Base-by-base conservation (phyloP, 83 land plant species). In the Picea abies region DNA sequence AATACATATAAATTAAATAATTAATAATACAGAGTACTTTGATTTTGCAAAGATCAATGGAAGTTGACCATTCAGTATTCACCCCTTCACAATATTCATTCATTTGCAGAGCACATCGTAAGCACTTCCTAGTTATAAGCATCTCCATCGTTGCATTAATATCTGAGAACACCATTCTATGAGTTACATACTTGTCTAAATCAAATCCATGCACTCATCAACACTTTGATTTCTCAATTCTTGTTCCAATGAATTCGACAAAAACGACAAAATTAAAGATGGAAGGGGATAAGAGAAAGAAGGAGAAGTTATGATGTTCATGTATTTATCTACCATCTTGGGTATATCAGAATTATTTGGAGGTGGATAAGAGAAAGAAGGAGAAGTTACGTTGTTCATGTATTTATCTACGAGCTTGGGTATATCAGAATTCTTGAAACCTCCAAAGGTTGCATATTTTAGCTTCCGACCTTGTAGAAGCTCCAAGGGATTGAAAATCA, bases 351-450 rank as follows among this genome's bases (percentile, higher is more conserved):
- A 84, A 75, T 85, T 87, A n/a, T n/a, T n/a, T 29, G 32, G 32
- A 29, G 32, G 32, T 29, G 32, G 32, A 29, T 29, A 29, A 29
- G 32, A 29, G 32, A 29, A 1, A 29, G n/a, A 70, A 70, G 15
- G n/a, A 70, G 47, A 70, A 70, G 16, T 64, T 70, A 95, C 97
- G 89, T 90, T 91, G 29, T 86, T 63, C 89, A 89, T 89, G 88
- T 85, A 95, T 68, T 84, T 87, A 32, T 93, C 82, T n/a, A 90
- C 96, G n/a, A 95, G 79, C n/a, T 60, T 61, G 39, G 93, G 93
- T 52, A 95, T 79, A 25, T 95, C 90, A 49, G 92, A 84, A 75
- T 85, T 87, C 80, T 91, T 95, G 91, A 91, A 90, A 70, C 86
- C 94, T 44, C 97, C 97, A 68, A 95, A 93, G 3, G 87, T 61